Evolutionary conservation across 108 stramenopile species (phyloP).

Genomic region (Skeletonema potamos): DNA sequence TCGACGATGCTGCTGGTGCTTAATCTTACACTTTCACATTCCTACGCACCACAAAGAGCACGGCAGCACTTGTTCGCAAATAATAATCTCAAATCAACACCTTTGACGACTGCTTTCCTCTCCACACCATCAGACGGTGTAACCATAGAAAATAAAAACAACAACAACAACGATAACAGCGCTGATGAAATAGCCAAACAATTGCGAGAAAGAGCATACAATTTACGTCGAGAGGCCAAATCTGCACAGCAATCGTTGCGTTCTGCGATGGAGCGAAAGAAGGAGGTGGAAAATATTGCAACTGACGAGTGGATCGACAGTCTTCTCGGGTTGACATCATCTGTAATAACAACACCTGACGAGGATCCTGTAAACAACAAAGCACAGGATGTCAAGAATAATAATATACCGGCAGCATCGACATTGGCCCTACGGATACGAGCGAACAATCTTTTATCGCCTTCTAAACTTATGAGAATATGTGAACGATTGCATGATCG

Average conservation of each 20-base stretch:
- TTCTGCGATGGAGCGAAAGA: conserved; percentile 14
- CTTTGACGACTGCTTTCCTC: neutral
- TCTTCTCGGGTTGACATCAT: conserved; percentile 7
- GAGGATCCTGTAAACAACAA: neutral
- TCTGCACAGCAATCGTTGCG: conserved; percentile 46
- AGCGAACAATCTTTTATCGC: conserved; percentile 32
- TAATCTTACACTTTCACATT: neutral
- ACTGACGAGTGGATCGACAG: conserved; percentile 38
- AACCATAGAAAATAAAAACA: neutral
- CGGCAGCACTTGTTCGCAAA: neutral
- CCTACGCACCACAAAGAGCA: neutral
- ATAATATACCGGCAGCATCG: conserved; percentile 2
- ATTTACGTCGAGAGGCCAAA: conserved; percentile 49
- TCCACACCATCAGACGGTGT: neutral
- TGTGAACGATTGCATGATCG: conserved; percentile 60
- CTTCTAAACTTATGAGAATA: conserved; percentile 41
- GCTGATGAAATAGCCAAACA: conserved; percentile 31
- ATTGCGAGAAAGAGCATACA: conserved; percentile 50
- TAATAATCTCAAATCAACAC: neutral
- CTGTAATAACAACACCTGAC: neutral
- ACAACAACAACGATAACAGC: neutral
- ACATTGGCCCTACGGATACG: conserved; percentile 43
- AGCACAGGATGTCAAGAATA: neutral
- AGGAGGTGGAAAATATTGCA: conserved; percentile 32
- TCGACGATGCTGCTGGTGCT: neutral